These are phyloP conservation scores for Coniochaeta sp. DNA, from an alignment of 2,329 filamentous ascomycete species.

Conservation along the genomic window DNA sequence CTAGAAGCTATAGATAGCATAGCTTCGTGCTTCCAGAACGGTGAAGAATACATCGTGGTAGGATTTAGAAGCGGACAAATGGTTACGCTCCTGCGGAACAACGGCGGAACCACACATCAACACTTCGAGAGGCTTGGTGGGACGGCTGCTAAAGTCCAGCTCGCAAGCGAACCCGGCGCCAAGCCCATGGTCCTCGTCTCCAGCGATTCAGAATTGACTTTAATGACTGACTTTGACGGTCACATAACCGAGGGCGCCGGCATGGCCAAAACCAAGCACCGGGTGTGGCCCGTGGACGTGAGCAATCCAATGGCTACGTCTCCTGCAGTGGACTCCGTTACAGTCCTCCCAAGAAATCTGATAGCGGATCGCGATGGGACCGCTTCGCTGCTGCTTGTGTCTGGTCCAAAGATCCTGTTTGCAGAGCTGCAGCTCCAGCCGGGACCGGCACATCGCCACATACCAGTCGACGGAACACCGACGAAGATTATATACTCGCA, in stretches of 20 bases:
- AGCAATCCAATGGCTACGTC: constrained; percentile 27
- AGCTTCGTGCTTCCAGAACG: constrained; percentile 7
- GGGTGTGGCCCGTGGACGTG: constrained; percentile 43
- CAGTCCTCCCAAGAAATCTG: constrained; percentile 32
- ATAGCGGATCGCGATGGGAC: constrained; percentile 27
- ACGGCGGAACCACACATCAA: constrained; percentile 13
- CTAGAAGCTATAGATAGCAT: constrained; percentile 14
- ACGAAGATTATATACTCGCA: constrained; percentile 48
- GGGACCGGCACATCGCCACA: constrained; percentile 40
- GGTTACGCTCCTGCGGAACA: constrained; percentile 25
- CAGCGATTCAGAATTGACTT: constrained; percentile 39
- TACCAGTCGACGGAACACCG: constrained; percentile 41
- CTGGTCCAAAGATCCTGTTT: constrained; percentile 43
- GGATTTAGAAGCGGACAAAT: constrained; percentile 48
- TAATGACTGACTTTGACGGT: constrained; percentile 20
- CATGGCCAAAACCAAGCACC: constrained; percentile 25
- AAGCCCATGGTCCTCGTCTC: constrained; percentile 31
- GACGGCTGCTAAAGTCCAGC: constrained; percentile 12
- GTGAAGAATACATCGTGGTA: constrained; percentile 25
- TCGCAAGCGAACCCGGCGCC: constrained; percentile 11
- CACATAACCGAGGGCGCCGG: neutral
- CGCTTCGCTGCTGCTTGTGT: constrained; percentile 39
- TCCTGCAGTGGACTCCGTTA: constrained; percentile 40
- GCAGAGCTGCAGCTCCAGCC: constrained; percentile 40
- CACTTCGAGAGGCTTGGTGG: constrained; percentile 18